Percentiles rank a stretch among this genome's conserved stretches.
phyloP scores from a whole-genome alignment of 1,284 basidiomycete species.

The Ceraceosorus guamensis region DNA sequence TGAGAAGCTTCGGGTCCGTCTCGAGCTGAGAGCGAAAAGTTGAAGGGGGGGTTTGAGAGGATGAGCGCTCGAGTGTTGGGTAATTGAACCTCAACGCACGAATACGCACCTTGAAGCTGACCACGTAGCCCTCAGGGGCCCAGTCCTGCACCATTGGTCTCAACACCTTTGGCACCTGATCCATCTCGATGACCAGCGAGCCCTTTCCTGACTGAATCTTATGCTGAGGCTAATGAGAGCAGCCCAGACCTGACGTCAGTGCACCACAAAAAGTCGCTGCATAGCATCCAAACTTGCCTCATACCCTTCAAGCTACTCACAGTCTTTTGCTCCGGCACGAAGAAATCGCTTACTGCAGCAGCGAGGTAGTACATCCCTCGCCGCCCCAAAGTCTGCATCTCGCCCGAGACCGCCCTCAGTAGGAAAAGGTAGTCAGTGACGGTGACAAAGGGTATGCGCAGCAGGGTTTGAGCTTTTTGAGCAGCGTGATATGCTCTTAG shows the following conservation, averaged over 20 bases:
- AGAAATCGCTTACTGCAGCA: slow-evolving; percentile 96
- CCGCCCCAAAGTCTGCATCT: slow-evolving; percentile 60
- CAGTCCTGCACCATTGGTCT: slow-evolving; percentile 88
- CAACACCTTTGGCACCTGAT: slow-evolving; percentile 93
- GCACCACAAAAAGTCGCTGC: too few relatives aligned
- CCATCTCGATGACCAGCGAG: slow-evolving; percentile 89
- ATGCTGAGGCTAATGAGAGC: slow-evolving; percentile 69
- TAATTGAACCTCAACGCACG: background rate
- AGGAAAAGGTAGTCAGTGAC: slow-evolving; percentile 95
- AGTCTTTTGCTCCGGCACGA: slow-evolving; percentile 46
- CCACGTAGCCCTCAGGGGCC: slow-evolving; percentile 82
- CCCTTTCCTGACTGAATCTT: slow-evolving; percentile 91
- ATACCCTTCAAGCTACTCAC: slow-evolving; percentile 7
- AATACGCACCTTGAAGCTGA: slow-evolving; percentile 80
- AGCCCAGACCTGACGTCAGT: background rate
- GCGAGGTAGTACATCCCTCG: slow-evolving; percentile 89
- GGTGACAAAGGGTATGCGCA: slow-evolving; percentile 83
- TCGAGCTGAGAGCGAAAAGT: slow-evolving; percentile 62
- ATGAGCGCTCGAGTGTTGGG: background rate
- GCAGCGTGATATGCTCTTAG: slow-evolving; percentile 75
- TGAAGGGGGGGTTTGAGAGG: too few relatives aligned
- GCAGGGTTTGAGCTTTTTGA: slow-evolving; percentile 64
- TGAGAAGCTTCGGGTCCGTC: slow-evolving; percentile 72
- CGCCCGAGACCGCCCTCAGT: slow-evolving; percentile 66
- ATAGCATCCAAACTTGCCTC: too few relatives aligned